These are phyloP conservation scores for Penicillium daleae DNA, from an alignment of 495 filamentous ascomycete genomes.

Conservation along the genomic window DNA sequence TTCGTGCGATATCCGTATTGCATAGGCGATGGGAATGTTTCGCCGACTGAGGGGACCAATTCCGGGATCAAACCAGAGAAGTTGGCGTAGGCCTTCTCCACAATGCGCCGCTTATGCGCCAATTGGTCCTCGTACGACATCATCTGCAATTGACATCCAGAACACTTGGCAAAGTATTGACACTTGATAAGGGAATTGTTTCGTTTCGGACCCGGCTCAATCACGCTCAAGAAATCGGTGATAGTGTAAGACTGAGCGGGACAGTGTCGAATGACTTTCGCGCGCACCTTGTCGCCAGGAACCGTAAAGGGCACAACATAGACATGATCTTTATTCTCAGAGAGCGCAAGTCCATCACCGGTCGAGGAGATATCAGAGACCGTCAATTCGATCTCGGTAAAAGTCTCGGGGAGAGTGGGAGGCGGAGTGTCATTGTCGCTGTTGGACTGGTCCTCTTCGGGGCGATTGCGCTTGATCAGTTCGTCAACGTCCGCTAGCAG, in stretches of 20 bases:
- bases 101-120: conserved; percentile 77
- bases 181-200: conserved; percentile 78
- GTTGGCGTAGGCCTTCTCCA: conserved; percentile 90
- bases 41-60: conserved; percentile 71
- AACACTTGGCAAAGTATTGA: conserved; percentile 83
- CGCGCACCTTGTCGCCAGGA: conserved; percentile 79
- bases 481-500: conserved; percentile 69
- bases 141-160: conserved; percentile 98
- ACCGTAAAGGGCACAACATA: conserved; percentile 89
- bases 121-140: conserved; percentile 87
- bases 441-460: conserved; percentile 33
- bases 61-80: conserved; percentile 82
- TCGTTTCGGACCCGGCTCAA: conserved; percentile 71
- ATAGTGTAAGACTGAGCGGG: conserved; percentile 63
- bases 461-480: conserved; percentile 59
- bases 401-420: conserved; percentile 62
- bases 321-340: conserved; percentile 67
- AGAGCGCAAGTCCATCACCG: conserved; percentile 80
- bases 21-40: conserved; percentile 87
- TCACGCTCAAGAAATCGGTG: conserved; percentile 79
- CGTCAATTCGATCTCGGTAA: conserved; percentile 77
- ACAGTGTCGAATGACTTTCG: conserved; percentile 75
- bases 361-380: conserved; percentile 82
- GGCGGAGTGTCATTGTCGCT: conserved; percentile 25
- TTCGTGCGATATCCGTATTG: conserved; percentile 96